phyloP scores from a whole-genome alignment of 768 basidiomycete species.

The Kwoniella sp. region DNA sequence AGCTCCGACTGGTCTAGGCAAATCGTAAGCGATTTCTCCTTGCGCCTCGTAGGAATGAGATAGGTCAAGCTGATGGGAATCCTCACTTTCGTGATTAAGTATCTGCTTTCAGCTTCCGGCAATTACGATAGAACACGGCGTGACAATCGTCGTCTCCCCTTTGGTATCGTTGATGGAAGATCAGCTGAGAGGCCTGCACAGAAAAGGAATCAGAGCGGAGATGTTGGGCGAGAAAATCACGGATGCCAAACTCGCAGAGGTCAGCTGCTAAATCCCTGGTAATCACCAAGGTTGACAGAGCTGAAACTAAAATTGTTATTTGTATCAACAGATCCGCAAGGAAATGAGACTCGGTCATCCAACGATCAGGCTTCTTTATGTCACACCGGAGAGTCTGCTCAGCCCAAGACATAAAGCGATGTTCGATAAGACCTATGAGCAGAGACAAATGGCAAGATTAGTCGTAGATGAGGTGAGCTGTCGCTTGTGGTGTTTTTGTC shows the following conservation, averaged over 20 bases:
- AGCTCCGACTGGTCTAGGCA: conserved; percentile 54
- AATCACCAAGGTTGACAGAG: no score
- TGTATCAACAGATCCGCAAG: conserved; percentile 37
- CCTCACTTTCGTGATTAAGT: no score
- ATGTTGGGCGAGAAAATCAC: conserved; percentile 45
- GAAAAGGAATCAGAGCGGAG: conserved; percentile 40
- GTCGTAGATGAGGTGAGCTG: conserved; percentile 55
- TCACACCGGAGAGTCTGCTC: conserved; percentile 53
- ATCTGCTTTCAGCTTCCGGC: conserved; percentile 55
- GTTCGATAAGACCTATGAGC: conserved; percentile 39
- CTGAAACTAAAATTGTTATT: no score
- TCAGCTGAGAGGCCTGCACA: conserved; percentile 42
- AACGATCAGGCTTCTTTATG: conserved; percentile 47
- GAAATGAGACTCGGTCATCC: conserved; percentile 52
- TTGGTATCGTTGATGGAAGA: conserved; percentile 54
- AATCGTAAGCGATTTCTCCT: conserved; percentile 43
- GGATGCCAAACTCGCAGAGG: conserved; percentile 30
- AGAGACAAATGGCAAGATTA: conserved; percentile 52
- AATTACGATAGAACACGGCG: conserved; percentile 46
- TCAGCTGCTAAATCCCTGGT: no score
- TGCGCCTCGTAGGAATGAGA: not conserved
- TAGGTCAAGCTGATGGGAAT: not conserved
- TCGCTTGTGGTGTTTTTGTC: no score
- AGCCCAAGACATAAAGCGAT: conserved; percentile 27
- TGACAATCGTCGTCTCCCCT: conserved; percentile 55